Percentiles rank a stretch among this genome's conserved stretches.
Conservation (phyloP, 2,329 filamentous ascomycete species). For the Alternaria brassicicola region DNA sequence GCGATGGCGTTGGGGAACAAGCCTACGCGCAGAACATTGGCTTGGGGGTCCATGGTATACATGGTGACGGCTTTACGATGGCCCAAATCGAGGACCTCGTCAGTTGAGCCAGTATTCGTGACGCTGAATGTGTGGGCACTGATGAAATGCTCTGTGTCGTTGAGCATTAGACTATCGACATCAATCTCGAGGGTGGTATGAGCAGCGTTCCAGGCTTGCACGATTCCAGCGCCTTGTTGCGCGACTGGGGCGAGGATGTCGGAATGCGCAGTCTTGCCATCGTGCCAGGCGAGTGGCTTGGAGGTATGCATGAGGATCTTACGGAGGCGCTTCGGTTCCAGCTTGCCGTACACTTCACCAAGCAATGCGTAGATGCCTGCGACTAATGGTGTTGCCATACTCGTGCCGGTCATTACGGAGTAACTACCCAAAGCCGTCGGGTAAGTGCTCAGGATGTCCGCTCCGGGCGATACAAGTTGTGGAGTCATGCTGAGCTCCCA, state of each 20-base stretch:
- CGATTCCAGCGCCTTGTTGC: slow-evolving; percentile 32
- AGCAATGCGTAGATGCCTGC: slow-evolving; percentile 26
- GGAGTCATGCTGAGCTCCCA: slow-evolving; percentile 65
- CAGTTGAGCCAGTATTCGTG: slow-evolving; percentile 12
- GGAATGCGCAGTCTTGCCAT: slow-evolving; percentile 11
- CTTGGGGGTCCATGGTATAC: slow-evolving; percentile 16
- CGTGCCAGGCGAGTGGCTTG: slow-evolving; percentile 24
- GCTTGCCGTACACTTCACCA: slow-evolving; percentile 22
- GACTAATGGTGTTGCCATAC: slow-evolving; percentile 54
- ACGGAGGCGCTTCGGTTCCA: slow-evolving; percentile 19
- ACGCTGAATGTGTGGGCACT: slow-evolving; percentile 29
- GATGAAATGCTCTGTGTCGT: slow-evolving; percentile 35
- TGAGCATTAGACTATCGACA: slow-evolving; percentile 23
- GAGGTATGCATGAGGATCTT: slow-evolving; percentile 22
- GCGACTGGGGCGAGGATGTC: slow-evolving; percentile 24
- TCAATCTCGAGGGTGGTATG: slow-evolving; percentile 18
- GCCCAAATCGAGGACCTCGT: slow-evolving; percentile 1
- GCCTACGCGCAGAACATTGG: background rate
- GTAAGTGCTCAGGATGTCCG: slow-evolving; percentile 65
- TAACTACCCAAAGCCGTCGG: slow-evolving; percentile 54
- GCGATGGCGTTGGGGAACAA: slow-evolving; percentile 11
- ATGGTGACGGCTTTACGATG: slow-evolving; percentile 26
- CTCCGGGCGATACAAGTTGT: slow-evolving; percentile 62
- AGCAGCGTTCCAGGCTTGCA: slow-evolving; percentile 26
- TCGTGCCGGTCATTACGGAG: slow-evolving; percentile 61